Conservation (phyloP, 1,139 yeast species). For the Zygoascus sp. region DNA sequence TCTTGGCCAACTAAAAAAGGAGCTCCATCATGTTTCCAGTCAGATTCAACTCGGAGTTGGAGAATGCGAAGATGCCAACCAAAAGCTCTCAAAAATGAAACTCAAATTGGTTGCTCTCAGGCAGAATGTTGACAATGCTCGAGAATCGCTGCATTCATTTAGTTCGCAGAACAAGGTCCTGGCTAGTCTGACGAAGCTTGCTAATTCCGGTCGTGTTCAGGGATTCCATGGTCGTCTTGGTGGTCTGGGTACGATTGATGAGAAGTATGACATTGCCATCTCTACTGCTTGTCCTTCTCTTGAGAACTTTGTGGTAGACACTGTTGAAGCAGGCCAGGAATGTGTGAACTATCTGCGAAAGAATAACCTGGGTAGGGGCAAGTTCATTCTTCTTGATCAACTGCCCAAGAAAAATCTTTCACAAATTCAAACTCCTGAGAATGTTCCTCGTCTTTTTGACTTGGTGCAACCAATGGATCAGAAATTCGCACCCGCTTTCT, state of each 20-base stretch:
- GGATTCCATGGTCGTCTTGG: slow-evolving; percentile 93
- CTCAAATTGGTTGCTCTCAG: slow-evolving; percentile 51
- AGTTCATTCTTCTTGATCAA: slow-evolving; percentile 76
- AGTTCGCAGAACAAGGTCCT: slow-evolving; percentile 74
- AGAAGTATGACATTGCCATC: slow-evolving; percentile 83
- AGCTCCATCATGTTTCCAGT: slow-evolving; percentile 44
- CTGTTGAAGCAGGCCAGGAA: slow-evolving; percentile 87
- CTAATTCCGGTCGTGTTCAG: slow-evolving; percentile 73
- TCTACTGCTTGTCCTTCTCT: slow-evolving; percentile 93
- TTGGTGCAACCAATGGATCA: slow-evolving; percentile 62
- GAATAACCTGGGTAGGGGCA: slow-evolving; percentile 83
- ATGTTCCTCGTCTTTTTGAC: slow-evolving; percentile 80
- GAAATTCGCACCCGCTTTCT: slow-evolving; percentile 81
- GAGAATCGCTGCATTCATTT: slow-evolving; percentile 49
- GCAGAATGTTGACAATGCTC: slow-evolving; percentile 63
- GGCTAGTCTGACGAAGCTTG: slow-evolving; percentile 60
- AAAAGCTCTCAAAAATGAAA: slow-evolving; percentile 50
- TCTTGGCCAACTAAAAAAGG: slow-evolving; percentile 41
- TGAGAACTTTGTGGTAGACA: slow-evolving; percentile 90
- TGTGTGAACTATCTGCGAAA: slow-evolving; percentile 85
- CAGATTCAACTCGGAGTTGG: slow-evolving; percentile 57
- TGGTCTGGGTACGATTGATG: slow-evolving; percentile 83
- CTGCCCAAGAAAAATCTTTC: slow-evolving; percentile 58
- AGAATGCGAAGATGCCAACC: slow-evolving; percentile 50
- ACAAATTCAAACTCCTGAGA: slow-evolving; percentile 68